Percentiles rank a stretch among this genome's conserved stretches.
Conservation (phyloP, 805 yeast species). For the Saturnispora hagleri region DNA sequence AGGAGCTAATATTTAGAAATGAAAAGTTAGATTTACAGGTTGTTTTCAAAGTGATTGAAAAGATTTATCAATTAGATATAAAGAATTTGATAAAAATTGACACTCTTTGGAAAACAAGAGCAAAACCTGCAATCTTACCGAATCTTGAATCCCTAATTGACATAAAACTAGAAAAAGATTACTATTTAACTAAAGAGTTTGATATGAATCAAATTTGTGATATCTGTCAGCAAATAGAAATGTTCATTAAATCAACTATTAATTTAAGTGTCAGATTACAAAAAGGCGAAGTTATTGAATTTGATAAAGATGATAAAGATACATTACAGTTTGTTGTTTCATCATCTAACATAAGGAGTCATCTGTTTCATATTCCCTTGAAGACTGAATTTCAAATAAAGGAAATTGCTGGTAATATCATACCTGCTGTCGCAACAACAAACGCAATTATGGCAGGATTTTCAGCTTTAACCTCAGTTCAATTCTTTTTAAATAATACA, state of each 20-base stretch:
- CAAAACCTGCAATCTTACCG: conserved; percentile 55
- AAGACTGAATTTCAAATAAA: conserved; percentile 81
- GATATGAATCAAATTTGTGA: conserved; percentile 48
- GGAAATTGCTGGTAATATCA: conserved; percentile 94
- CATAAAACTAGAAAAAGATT: not conserved
- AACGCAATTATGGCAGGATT: conserved; percentile 93
- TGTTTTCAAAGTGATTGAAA: conserved; percentile 39
- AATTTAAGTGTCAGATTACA: conserved; percentile 41
- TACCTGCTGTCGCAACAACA: conserved; percentile 97
- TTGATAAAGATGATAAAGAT: conserved; percentile 94
- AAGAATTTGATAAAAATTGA: conserved; percentile 62
- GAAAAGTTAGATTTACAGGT: conserved; percentile 23
- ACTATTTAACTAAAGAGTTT: conserved; percentile 3
- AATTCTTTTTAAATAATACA: conserved; percentile 27
- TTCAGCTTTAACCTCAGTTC: conserved; percentile 65
- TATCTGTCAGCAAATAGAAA: conserved; percentile 50
- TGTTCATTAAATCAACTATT: conserved; percentile 41
- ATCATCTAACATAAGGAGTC: conserved; percentile 70
- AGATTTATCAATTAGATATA: conserved; percentile 68
- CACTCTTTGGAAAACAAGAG: conserved; percentile 68
- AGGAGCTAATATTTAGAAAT: conserved; percentile 26
- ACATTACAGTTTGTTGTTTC: conserved; percentile 83
- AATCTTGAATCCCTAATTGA: conserved; percentile 1
- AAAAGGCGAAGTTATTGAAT: conserved; percentile 39
- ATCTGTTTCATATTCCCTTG: conserved; percentile 56